Conservation (phyloP, 2,329 filamentous ascomycete species). For the Dothistroma pini region DNA sequence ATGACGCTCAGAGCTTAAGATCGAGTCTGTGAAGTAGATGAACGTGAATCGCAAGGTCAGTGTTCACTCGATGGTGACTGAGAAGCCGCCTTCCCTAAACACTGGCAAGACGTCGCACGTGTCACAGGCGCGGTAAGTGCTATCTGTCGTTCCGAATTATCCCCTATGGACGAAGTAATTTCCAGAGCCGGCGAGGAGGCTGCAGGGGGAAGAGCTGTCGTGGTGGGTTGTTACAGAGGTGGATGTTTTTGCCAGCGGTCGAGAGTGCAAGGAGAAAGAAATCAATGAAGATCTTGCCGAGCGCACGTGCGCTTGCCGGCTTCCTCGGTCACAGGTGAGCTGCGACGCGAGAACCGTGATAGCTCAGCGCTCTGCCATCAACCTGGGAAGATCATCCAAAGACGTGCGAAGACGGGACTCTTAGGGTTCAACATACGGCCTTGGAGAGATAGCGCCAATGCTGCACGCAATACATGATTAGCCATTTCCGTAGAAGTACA, state of each 20-base stretch:
- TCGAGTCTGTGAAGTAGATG: slow-evolving; percentile 1
- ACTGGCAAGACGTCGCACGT: neutral
- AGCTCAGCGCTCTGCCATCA: no score
- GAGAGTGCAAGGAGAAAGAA: neutral
- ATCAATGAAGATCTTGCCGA: no score
- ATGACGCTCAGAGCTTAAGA: neutral
- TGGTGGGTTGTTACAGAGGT: neutral
- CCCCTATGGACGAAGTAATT: neutral
- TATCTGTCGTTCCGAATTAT: neutral
- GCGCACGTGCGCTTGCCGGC: no score
- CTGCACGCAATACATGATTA: no score
- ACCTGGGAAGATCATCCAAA: no score
- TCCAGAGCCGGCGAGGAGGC: slow-evolving; percentile 1
- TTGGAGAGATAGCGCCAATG: no score
- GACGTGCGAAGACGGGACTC: no score
- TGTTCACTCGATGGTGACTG: neutral
- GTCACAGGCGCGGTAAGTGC: slow-evolving; percentile 2
- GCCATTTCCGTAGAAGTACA: no score
- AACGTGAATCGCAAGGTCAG: slow-evolving; percentile 1
- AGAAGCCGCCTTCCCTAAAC: neutral
- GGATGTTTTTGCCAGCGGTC: neutral
- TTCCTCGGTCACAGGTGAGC: no score
- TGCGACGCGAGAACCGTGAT: no score
- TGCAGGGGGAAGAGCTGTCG: neutral
- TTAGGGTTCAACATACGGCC: no score